Evolutionary conservation across 257 asterid genomes (phyloP).

Genomic region (Solanum ossicruentum): DNA sequence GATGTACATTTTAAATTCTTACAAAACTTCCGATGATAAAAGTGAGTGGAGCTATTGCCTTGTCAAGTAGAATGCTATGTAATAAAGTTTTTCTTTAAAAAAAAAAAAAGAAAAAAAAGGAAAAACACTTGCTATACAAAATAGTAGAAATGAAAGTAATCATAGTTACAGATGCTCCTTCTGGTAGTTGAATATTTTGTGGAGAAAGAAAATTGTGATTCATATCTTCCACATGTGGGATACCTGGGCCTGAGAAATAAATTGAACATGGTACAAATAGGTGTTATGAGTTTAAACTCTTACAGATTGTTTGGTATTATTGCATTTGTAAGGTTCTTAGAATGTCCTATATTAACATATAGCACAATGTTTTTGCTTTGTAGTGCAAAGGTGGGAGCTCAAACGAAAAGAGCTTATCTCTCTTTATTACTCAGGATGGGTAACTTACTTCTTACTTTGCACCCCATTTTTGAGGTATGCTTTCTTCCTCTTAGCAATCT

Average conservation of each 20-base stretch:
- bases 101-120: neutral
- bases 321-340: neutral
- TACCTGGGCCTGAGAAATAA: neutral
- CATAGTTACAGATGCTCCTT: neutral
- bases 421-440: slow-evolving; percentile 52
- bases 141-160: neutral
- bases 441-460: slow-evolving; percentile 13
- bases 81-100: neutral
- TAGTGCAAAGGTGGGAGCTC: slow-evolving; percentile 78
- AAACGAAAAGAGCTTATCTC: slow-evolving; percentile 65
- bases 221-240: neutral
- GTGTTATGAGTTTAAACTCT: neutral
- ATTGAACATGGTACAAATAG: neutral
- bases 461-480: neutral
- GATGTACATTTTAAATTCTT: neutral
- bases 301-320: neutral
- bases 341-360: neutral
- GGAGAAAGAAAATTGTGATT: neutral
- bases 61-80: neutral
- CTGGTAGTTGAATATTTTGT: neutral
- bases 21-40: neutral
- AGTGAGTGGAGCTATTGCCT: neutral
- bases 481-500: neutral
- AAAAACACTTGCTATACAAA: neutral
- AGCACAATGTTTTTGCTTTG: slow-evolving; percentile 15